Conservation (phyloP, 805 yeast genomes). For the Sungouiella thailandica region DNA sequence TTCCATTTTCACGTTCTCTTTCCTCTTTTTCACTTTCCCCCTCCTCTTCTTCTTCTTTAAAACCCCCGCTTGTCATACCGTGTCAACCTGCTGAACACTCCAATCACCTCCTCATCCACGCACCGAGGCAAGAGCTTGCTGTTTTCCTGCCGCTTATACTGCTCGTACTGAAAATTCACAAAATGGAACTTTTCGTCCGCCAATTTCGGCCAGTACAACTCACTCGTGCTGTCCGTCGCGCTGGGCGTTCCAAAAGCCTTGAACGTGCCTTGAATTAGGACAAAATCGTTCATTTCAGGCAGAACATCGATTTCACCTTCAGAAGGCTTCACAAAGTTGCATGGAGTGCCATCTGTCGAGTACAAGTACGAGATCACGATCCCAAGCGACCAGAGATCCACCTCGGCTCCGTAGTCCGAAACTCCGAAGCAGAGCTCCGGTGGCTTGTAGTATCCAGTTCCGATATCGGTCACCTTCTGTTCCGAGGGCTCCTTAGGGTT, state of each 20-base stretch:
- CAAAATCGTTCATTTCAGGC: conserved; percentile 46
- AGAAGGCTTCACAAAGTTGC: conserved; percentile 24
- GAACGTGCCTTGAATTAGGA: conserved; percentile 51
- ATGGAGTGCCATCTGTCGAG: conserved; percentile 16
- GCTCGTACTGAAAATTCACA: conserved; percentile 19
- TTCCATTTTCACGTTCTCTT: no score
- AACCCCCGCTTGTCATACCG: conserved; percentile 6
- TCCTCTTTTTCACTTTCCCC: no score
- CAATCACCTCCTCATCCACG: conserved; percentile 6
- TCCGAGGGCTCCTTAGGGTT: conserved; percentile 36
- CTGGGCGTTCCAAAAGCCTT: conserved; percentile 60
- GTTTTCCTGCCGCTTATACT: conserved; percentile 12
- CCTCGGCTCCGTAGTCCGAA: conserved; percentile 44
- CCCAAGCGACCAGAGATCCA: conserved; percentile 75
- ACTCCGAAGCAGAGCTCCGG: conserved; percentile 69
- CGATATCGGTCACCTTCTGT: conserved; percentile 49
- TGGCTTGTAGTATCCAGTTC: conserved; percentile 65
- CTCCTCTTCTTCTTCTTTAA: no score
- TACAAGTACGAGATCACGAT: conserved; percentile 53
- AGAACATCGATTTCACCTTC: conserved; percentile 27
- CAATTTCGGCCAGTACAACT: conserved; percentile 34
- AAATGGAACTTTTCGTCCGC: conserved; percentile 25
- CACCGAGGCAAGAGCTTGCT: conserved; percentile 34
- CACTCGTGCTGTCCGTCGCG: conserved; percentile 9
- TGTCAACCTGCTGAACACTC: conserved; percentile 10